phyloP scores from a whole-genome alignment of 345 rosid genomes.

The Gossypium rotundifolium region DNA sequence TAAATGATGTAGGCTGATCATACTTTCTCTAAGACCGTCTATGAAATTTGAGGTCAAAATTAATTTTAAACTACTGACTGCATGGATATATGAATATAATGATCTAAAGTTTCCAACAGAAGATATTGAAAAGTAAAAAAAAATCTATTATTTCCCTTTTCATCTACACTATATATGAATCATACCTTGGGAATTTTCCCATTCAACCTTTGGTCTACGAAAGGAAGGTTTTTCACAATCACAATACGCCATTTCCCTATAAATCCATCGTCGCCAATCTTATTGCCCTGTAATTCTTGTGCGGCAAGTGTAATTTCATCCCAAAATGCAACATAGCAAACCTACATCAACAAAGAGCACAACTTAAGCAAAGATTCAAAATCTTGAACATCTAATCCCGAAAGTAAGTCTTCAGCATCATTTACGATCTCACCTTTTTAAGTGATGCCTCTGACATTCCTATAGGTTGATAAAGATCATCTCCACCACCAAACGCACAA shows the following conservation, averaged over 20 bases:
- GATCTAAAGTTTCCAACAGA: not conserved
- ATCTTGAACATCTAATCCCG: conserved; percentile 4
- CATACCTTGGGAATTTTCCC: conserved; percentile 97
- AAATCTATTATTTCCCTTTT: no score
- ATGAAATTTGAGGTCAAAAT: not conserved
- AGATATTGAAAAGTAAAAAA: not conserved
- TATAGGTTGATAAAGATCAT: conserved; percentile 90
- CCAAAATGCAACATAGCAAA: conserved; percentile 95
- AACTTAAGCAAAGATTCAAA: conserved; percentile 9
- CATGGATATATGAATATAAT: not conserved
- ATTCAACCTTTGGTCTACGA: conserved; percentile 82
- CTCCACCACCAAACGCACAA: conserved; percentile 98
- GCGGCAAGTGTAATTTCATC: conserved; percentile 75
- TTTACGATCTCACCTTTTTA: conserved; percentile 49
- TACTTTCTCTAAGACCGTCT: not conserved
- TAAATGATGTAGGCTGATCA: not conserved
- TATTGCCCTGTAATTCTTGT: conserved; percentile 58
- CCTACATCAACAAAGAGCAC: conserved; percentile 45
- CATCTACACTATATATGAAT: not conserved
- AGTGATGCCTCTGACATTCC: conserved; percentile 67
- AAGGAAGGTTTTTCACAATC: conserved; percentile 74
- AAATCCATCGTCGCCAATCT: conserved; percentile 43
- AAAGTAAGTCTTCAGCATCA: conserved; percentile 9
- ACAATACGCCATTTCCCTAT: conserved; percentile 89
- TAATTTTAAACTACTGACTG: not conserved